phyloP scores from a whole-genome alignment of 116 monocot genomes.

The Dioscorea cayenensis region DNA sequence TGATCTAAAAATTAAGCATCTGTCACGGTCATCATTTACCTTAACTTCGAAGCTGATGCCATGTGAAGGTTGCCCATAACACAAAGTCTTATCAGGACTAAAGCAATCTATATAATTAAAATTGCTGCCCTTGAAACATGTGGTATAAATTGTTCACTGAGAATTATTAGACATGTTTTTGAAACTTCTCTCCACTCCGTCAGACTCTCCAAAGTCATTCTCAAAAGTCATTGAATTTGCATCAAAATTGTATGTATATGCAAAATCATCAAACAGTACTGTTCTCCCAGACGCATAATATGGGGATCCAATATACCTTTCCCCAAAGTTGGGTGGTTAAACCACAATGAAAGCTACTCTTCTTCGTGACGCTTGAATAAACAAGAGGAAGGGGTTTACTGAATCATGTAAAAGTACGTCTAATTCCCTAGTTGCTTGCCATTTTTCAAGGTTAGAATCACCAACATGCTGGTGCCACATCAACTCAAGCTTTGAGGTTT shows the following conservation, averaged over 20 bases:
- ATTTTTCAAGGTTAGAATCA: too few species aligned
- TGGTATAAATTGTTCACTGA: not conserved
- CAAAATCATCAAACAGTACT: slow-evolving; percentile 9
- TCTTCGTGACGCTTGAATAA: too few species aligned
- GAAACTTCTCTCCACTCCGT: not conserved
- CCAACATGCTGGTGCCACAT: too few species aligned
- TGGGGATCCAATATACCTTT: slow-evolving; percentile 14
- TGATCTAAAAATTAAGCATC: slow-evolving; percentile 12
- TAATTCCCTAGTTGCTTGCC: too few species aligned
- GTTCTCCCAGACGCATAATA: slow-evolving; percentile 10
- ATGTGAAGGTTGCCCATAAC: slow-evolving; percentile 7
- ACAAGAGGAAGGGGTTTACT: too few species aligned
- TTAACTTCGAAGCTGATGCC: not conserved
- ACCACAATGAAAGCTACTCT: too few species aligned
- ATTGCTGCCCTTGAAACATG: slow-evolving; percentile 7
- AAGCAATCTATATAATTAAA: not conserved
- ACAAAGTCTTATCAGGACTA: slow-evolving; percentile 7
- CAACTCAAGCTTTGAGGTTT: too few species aligned
- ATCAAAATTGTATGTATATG: not conserved
- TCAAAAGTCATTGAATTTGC: not conserved
- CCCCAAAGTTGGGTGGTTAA: too few species aligned
- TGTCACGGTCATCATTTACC: slow-evolving; percentile 7
- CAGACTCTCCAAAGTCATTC: not conserved
- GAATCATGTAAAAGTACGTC: too few species aligned
- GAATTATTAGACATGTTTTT: slow-evolving; percentile 2